These are phyloP conservation scores for Phytophthora brassicae DNA, from an alignment of 352 stramenopile genomes.

Conservation along the genomic window DNA sequence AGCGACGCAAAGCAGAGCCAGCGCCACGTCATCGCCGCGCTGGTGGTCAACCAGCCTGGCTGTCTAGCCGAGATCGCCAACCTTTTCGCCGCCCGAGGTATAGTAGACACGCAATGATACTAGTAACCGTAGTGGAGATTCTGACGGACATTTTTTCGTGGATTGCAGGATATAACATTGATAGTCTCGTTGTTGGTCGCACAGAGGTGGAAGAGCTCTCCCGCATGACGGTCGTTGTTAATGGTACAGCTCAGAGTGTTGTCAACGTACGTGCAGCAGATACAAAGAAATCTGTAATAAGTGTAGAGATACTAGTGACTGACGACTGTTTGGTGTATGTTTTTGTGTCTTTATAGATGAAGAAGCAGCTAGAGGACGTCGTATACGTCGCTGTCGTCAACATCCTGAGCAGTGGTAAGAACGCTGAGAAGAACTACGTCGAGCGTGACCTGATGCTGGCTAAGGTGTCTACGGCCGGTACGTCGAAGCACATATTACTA, in stretches of 20 bases:
- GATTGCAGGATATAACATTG: constrained; percentile 81
- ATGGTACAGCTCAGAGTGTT: constrained; percentile 77
- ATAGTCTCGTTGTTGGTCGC: constrained; percentile 83
- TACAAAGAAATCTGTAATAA: no score
- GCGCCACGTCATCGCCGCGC: constrained; percentile 80
- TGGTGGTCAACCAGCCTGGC: constrained; percentile 85
- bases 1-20: constrained; percentile 48
- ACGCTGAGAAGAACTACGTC: constrained; percentile 78
- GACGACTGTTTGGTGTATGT: constrained; percentile 4
- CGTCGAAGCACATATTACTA: constrained; percentile 18
- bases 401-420: constrained; percentile 72
- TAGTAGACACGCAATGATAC: constrained; percentile 1
- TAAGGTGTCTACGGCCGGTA: constrained; percentile 80
- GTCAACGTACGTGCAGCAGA: constrained; percentile 50
- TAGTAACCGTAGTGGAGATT: not conserved
- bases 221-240: constrained; percentile 86
- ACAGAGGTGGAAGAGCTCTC: constrained; percentile 86
- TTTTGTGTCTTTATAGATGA: constrained; percentile 57
- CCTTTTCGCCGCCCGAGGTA: constrained; percentile 77
- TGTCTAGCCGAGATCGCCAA: constrained; percentile 88
- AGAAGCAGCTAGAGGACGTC: constrained; percentile 88
- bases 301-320: not conserved
- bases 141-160: constrained; percentile 11
- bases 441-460: constrained; percentile 88
- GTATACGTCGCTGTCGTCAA: constrained; percentile 86